Conservation (phyloP, 2,329 filamentous ascomycete species). For the Cladophialophora exuberans region DNA sequence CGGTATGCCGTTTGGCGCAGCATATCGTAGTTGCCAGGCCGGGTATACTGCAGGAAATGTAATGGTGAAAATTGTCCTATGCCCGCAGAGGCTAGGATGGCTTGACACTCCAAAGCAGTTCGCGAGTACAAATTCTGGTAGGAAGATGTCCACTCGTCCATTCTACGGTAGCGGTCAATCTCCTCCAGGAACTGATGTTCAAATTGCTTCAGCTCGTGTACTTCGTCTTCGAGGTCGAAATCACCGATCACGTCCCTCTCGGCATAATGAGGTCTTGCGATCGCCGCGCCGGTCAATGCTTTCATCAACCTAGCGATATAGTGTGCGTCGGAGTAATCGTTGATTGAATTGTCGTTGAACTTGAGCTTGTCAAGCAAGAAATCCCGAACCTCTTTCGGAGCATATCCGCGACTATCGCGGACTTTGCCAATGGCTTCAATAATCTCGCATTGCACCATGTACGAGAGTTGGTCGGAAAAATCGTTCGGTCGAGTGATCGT, state of each 20-base stretch:
- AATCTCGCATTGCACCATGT: constrained; percentile 82
- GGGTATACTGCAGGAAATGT: constrained; percentile 65
- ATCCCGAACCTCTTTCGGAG: constrained; percentile 75
- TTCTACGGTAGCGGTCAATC: constrained; percentile 64
- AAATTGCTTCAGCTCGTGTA: constrained; percentile 58
- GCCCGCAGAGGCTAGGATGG: constrained; percentile 57
- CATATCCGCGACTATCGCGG: constrained; percentile 73
- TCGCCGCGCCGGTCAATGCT: constrained; percentile 61
- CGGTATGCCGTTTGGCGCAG: constrained; percentile 64
- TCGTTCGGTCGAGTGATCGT: constrained; percentile 86
- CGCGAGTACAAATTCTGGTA: constrained; percentile 67
- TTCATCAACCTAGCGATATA: constrained; percentile 82
- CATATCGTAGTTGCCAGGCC: constrained; percentile 61
- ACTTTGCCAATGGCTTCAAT: constrained; percentile 78
- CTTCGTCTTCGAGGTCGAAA: constrained; percentile 51
- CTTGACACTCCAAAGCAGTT: constrained; percentile 63
- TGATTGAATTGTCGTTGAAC: constrained; percentile 93
- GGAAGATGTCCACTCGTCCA: constrained; percentile 69
- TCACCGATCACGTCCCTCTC: constrained; percentile 46
- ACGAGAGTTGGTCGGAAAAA: constrained; percentile 83
- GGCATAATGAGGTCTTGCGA: constrained; percentile 44
- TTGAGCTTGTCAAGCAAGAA: constrained; percentile 88
- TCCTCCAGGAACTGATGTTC: constrained; percentile 62
- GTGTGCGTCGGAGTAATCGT: constrained; percentile 83
- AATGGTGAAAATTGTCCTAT: constrained; percentile 56